Evolutionary conservation across 345 rosid genomes (phyloP).

Genomic region (Eucalyptus regnans): DNA sequence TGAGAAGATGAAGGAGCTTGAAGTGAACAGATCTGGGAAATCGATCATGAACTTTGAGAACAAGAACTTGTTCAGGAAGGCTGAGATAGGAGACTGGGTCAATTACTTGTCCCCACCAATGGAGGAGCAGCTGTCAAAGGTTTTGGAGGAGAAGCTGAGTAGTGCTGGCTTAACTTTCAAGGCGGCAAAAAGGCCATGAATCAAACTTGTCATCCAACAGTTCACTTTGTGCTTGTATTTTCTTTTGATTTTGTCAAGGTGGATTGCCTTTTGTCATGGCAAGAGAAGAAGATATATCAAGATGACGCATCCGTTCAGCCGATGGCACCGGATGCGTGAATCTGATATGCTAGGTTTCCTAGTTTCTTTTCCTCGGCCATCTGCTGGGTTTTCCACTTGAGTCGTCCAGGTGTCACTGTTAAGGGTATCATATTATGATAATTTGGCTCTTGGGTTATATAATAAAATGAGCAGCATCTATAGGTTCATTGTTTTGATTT

Average conservation of each 20-base stretch:
- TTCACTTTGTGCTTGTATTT: background rate
- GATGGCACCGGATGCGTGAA: background rate
- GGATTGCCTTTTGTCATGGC: background rate
- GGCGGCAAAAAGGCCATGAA: background rate
- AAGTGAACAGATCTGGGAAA: slow-evolving; percentile 2
- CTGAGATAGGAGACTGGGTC: slow-evolving; percentile 11
- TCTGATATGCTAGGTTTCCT: background rate
- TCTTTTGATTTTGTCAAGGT: background rate
- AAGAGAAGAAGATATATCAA: background rate
- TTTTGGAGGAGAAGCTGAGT: slow-evolving; percentile 1
- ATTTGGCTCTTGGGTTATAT: background rate
- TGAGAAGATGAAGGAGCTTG: slow-evolving; percentile 7
- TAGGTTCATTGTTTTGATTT: background rate
- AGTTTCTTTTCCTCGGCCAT: background rate
- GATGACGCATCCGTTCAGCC: background rate
- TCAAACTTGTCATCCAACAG: background rate
- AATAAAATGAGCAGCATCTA: background rate
- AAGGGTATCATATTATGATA: background rate
- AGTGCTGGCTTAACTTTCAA: slow-evolving; percentile 7
- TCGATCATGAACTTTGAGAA: background rate
- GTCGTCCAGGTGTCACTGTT: background rate
- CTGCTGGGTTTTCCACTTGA: background rate
- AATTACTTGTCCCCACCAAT: background rate
- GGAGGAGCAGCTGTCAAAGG: background rate
- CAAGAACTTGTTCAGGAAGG: slow-evolving; percentile 9